Evolutionary conservation across 2,329 filamentous ascomycete genomes (phyloP).

Genomic region (Alternaria brassicicola): DNA sequence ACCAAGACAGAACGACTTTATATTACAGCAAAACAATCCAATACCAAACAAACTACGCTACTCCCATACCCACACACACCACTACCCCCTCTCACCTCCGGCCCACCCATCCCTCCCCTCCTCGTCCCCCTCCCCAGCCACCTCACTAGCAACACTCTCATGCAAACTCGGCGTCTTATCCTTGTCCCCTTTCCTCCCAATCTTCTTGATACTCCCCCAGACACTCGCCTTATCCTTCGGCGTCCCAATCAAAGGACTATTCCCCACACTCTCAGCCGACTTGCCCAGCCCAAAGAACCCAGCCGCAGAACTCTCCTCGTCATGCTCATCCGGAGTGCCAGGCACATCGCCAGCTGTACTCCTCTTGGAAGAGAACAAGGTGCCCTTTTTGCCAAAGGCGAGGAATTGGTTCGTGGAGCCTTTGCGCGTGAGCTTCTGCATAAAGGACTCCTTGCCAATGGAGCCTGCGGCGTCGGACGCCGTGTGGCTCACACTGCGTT

Average conservation of each 20-base stretch:
- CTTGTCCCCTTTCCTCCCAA: slow-evolving; percentile 50
- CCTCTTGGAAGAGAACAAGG: slow-evolving; percentile 36
- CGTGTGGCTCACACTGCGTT: slow-evolving; percentile 48
- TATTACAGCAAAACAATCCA: no score
- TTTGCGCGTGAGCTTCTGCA: slow-evolving; percentile 58
- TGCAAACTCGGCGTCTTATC: slow-evolving; percentile 56
- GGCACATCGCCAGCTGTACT: slow-evolving; percentile 38
- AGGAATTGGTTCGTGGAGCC: slow-evolving; percentile 55
- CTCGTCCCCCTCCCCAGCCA: slow-evolving; percentile 42
- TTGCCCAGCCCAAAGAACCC: slow-evolving; percentile 33
- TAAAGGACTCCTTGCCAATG: slow-evolving; percentile 54
- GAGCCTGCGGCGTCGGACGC: slow-evolving; percentile 43
- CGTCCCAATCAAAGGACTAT: slow-evolving; percentile 47
- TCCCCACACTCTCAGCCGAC: slow-evolving; percentile 36
- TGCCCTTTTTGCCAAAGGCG: slow-evolving; percentile 48
- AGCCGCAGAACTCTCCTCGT: slow-evolving; percentile 39
- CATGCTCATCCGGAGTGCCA: slow-evolving; percentile 48
- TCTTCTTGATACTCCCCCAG: slow-evolving; percentile 54
- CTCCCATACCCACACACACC: no score
- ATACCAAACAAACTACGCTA: no score
- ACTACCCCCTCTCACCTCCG: neutral
- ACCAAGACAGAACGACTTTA: no score
- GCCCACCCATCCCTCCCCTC: slow-evolving; percentile 26
- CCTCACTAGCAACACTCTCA: slow-evolving; percentile 53
- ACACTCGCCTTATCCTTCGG: slow-evolving; percentile 48